Evolutionary conservation across 2,329 filamentous ascomycete genomes (phyloP).

Genomic region (Trichoderma endophyticum): DNA sequence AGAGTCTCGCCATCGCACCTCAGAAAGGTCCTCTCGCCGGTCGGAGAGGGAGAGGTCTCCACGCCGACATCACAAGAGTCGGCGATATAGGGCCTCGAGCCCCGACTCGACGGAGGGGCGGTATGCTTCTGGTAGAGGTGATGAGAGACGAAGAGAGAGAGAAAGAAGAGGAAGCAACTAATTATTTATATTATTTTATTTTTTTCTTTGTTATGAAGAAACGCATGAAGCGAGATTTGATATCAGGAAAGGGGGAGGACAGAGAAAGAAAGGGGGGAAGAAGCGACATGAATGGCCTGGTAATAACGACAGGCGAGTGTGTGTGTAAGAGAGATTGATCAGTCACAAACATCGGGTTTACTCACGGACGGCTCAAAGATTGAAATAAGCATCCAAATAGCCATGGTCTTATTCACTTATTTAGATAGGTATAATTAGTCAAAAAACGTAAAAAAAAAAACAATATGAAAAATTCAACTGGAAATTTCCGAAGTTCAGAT

Average conservation of each 20-base stretch:
- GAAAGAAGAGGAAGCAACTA: background rate
- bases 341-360: background rate
- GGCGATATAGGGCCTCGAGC: background rate
- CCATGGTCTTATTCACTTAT: background rate
- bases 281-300: background rate
- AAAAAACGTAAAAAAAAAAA: background rate
- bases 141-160: background rate
- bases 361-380: background rate
- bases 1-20: background rate
- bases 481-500: background rate
- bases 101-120: background rate
- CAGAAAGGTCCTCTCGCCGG: background rate
- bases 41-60: conserved; percentile 6
- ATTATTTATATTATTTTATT: background rate
- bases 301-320: background rate
- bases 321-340: background rate
- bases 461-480: background rate
- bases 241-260: background rate
- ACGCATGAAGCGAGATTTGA: background rate
- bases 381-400: conserved; percentile 4
- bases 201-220: background rate
- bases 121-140: background rate
- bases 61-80: background rate
- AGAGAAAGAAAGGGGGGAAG: background rate
- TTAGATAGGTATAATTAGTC: background rate